Evolutionary conservation across 129 eudicot species (phyloP).

Genomic region (Silybum marianum): DNA sequence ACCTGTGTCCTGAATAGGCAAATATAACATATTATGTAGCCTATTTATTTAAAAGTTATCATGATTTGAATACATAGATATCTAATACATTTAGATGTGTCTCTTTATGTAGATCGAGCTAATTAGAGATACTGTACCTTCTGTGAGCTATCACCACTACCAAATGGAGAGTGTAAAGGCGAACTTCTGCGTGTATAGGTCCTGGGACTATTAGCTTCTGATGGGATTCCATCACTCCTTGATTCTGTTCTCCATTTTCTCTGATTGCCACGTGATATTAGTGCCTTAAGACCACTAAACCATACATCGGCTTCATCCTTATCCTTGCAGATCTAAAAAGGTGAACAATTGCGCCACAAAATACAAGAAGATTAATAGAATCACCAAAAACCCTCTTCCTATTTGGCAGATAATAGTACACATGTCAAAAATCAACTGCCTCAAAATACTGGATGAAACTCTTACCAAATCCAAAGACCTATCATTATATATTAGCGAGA

Average conservation of each 20-base stretch:
- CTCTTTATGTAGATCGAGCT: constrained; percentile 3
- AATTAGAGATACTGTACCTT: constrained; percentile 57
- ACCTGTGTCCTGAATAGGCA: constrained; percentile 61
- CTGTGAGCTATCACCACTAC: constrained; percentile 70
- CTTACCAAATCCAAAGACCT: constrained; percentile 97
- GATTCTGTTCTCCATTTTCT: constrained; percentile 94
- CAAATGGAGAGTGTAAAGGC: constrained; percentile 86
- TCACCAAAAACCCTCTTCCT: constrained; percentile 3
- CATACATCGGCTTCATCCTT: constrained; percentile 99
- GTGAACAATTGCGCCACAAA: constrained; percentile 8
- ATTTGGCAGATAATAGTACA: neutral
- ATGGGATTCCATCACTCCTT: constrained; percentile 92
- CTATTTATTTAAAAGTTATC: neutral
- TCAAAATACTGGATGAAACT: constrained; percentile 15
- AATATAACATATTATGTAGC: constrained; percentile 5
- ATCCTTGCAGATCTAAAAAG: constrained; percentile 85
- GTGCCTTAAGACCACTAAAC: constrained; percentile 98
- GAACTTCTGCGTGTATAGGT: constrained; percentile 89
- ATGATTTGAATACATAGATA: neutral
- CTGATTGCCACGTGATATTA: constrained; percentile 84
- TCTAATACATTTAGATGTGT: neutral
- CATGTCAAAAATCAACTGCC: neutral
- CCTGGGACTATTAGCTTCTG: constrained; percentile 94
- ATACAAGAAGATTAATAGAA: constrained; percentile 2
- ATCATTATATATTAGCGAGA: constrained; percentile 88